Base-by-base conservation (phyloP, 75 land plant species). In the Ceratopteris richardii region DNA sequence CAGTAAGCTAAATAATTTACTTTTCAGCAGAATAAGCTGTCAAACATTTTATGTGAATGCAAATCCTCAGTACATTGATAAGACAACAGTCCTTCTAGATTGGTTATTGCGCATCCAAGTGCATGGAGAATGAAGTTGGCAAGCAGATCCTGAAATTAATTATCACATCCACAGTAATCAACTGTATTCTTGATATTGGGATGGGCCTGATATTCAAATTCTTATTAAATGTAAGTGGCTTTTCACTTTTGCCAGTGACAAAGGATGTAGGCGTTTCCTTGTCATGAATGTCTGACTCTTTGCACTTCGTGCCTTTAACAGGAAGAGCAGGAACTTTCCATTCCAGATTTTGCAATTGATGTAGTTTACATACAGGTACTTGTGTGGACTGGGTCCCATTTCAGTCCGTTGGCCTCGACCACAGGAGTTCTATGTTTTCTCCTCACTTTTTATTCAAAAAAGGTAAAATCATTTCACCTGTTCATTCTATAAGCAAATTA, bases 321-420 rank as follows among this genome's bases (percentile, higher is more conserved):
- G 71, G 39, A 23, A 23, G 51, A 68, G 40, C 44, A 55, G 31
- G 29, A 44, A 31, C 41, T 65, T 22, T 36, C 58, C 36, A 58
- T 71, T 30, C 48, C 44, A 39, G 68, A 65, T 43, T 58, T 71
- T 36, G 46, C 68, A 0, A 66, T 71, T 31, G 57, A 65, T 14
- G 57, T 59, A 21, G 68, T 71, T 0, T 71, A 71, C 40, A 7
- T 65, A 0, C 74, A 71, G 65, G 74, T 69, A 26, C 28, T 71
- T 18, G 67, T 71, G 6, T 71, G 74, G 74, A 57, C 62, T n/a
- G 68, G 58, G 19, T 71, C 74, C 7, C 29, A 28, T 9, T 71
- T 56, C 33, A 71, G 74, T 23, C 74, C 74, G 24, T 7, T 71
- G 0, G 61, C 74, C 0, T 14, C 63, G 22, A 41, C 53, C 41